These are phyloP conservation scores for Pseudevernia furfuracea DNA, from an alignment of 495 filamentous ascomycete genomes.

Conservation along the genomic window DNA sequence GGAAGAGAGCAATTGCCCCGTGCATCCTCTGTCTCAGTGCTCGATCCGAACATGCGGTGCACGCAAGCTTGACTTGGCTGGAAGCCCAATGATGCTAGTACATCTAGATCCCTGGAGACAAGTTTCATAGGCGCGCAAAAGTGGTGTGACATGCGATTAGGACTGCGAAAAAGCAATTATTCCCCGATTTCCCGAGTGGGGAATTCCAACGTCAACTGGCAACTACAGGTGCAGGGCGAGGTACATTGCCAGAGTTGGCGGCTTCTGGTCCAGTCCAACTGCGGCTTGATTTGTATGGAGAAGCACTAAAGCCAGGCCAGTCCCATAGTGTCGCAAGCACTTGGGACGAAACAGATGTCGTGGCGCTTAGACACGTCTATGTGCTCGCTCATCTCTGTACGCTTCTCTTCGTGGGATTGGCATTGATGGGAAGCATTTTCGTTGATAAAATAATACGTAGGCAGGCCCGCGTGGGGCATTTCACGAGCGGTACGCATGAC, in stretches of 20 bases:
- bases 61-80: background rate
- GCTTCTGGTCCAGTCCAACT: background rate
- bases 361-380: background rate
- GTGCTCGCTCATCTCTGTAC: background rate
- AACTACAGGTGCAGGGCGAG: background rate
- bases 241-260: background rate
- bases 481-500: background rate
- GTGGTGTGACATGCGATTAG: background rate
- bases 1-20: background rate
- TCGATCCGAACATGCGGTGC: background rate
- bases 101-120: background rate
- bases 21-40: background rate
- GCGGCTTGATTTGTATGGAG: too few relatives aligned
- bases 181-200: background rate
- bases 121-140: background rate
- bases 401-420: background rate
- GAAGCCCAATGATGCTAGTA: background rate
- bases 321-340: background rate
- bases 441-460: background rate
- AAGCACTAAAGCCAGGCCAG: background rate
- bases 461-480: background rate
- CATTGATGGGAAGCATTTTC: background rate
- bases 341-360: background rate
- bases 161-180: conserved; percentile 4
- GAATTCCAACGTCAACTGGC: background rate